These are phyloP conservation scores for Gastrodia elata DNA, from an alignment of 106 monocot species.

Conservation along the genomic window DNA sequence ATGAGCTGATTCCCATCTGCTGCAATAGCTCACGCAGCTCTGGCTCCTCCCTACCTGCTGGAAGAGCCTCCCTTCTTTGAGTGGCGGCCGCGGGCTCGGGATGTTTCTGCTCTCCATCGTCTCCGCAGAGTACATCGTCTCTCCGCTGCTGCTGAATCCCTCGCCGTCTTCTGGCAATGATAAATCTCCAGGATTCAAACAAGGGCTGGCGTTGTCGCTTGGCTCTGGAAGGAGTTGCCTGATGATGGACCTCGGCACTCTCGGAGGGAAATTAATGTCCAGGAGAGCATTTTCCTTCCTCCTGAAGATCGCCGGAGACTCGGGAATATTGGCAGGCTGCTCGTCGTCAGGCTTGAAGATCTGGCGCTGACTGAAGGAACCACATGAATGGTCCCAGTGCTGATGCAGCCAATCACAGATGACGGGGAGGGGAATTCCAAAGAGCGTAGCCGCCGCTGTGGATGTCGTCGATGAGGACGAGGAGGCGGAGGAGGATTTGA, in stretches of 20 bases:
- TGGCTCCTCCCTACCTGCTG: conserved; percentile 63
- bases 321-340: conserved; percentile 31
- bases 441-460: conserved; percentile 54
- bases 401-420: conserved; percentile 88
- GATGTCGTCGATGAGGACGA: conserved; percentile 58
- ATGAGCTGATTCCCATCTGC: conserved; percentile 38
- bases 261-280: conserved; percentile 85
- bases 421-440: conserved; percentile 82
- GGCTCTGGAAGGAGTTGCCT: conserved; percentile 47
- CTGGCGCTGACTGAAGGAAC: conserved; percentile 50
- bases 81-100: conserved; percentile 78
- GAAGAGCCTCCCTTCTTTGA: conserved; percentile 30
- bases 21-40: conserved; percentile 75
- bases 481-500: conserved; percentile 56
- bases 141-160: conserved; percentile 62
- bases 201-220: conserved; percentile 17
- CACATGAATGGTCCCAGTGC: conserved; percentile 67
- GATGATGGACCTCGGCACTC: conserved; percentile 35
- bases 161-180: conserved; percentile 20
- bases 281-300: conserved; percentile 38
- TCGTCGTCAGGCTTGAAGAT: conserved; percentile 60
- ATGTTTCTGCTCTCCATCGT: conserved; percentile 98
- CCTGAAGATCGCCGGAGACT: conserved; percentile 32
- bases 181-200: conserved; percentile 7
- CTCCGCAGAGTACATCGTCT: conserved; percentile 98